Evolutionary conservation across 208 protist species (phyloP).

Genomic region (Acanthamoeba royreba): DNA sequence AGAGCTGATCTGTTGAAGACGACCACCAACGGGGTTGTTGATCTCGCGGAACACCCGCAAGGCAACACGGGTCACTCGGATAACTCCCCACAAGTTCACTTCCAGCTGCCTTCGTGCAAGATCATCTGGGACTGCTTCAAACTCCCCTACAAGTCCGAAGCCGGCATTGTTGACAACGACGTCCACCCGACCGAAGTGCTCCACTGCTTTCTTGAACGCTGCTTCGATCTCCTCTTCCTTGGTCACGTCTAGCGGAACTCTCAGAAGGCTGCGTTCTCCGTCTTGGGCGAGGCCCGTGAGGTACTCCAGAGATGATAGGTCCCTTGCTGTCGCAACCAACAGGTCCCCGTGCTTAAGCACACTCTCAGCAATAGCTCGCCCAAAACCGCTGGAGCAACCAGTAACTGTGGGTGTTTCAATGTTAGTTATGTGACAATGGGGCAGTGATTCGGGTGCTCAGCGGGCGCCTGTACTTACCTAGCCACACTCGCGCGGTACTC

Average conservation of each 20-base stretch:
- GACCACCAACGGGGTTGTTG: neutral
- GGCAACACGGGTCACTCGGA: neutral
- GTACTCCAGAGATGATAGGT: neutral
- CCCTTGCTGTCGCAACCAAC: slow-evolving; percentile 39
- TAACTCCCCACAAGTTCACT: neutral
- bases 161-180: slow-evolving; percentile 54
- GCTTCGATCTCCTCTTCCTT: neutral
- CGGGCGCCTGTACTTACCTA: too few species aligned
- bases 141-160: neutral
- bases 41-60: neutral
- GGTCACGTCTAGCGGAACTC: slow-evolving; percentile 23
- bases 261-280: neutral
- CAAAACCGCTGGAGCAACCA: slow-evolving; percentile 44
- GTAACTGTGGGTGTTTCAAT: too few species aligned
- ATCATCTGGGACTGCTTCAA: neutral
- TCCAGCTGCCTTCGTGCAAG: neutral
- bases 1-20: neutral
- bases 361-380: neutral
- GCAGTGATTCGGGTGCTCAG: too few species aligned
- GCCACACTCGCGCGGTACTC: too few species aligned
- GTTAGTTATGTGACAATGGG: too few species aligned
- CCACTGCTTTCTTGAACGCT: neutral
- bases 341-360: slow-evolving; percentile 22
- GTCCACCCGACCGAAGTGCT: slow-evolving; percentile 18
- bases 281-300: neutral